Evolutionary conservation across 805 yeast species (phyloP).

Genomic region (Wickerhamiella qilinensis): DNA sequence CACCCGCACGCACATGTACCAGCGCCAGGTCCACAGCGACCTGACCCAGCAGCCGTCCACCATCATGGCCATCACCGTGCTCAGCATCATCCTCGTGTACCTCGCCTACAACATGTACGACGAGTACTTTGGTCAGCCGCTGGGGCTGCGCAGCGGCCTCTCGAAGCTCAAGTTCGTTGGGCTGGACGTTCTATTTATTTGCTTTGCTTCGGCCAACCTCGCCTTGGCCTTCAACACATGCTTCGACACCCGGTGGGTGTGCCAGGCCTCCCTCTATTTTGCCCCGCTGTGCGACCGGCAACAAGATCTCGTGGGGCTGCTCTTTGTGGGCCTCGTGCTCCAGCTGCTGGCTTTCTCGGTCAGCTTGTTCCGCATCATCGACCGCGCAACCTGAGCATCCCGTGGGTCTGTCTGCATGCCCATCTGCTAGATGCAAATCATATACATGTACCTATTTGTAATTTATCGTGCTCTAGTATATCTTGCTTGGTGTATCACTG

Average conservation of each 20-base stretch:
- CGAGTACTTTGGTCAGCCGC: constrained; percentile 81
- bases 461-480: too few species aligned
- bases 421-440: too few species aligned
- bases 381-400: constrained; percentile 21
- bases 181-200: constrained; percentile 73
- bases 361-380: constrained; percentile 70
- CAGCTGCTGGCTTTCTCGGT: constrained; percentile 82
- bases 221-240: constrained; percentile 74
- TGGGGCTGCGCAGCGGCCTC: constrained; percentile 74
- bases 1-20: constrained; percentile 26
- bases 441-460: too few species aligned
- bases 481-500: too few species aligned
- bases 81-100: constrained; percentile 61
- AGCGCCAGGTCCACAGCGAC: too few species aligned
- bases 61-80: constrained; percentile 80
- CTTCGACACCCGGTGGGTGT: constrained; percentile 72
- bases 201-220: constrained; percentile 75
- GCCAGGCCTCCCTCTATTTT: constrained; percentile 25
- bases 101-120: constrained; percentile 72
- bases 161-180: constrained; percentile 68
- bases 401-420: too few species aligned
- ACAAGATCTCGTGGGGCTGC: constrained; percentile 57
- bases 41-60: constrained; percentile 43
- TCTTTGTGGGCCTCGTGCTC: constrained; percentile 54
- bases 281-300: constrained; percentile 61